Evolutionary conservation across 352 stramenopile species (phyloP), one percentile per base, ranked within the genome.

Genomic region (Phytophthora lateralis): DNA sequence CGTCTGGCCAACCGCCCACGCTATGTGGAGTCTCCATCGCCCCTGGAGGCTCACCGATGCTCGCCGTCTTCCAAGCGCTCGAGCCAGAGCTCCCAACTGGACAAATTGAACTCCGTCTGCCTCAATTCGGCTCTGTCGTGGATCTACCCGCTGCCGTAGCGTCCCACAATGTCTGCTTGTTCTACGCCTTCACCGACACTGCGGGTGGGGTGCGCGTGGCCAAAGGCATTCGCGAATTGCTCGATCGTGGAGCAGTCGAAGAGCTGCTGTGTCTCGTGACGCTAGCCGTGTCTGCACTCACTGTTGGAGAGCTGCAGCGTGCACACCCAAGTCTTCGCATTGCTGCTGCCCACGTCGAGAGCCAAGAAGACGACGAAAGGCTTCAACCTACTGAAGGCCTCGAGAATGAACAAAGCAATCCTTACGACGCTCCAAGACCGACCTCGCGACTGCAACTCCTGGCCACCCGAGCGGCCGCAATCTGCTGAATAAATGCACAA

Each of bases 71-170:
- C 47, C 63, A 63, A 29, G 54, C 50, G 3, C 41, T 79, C 30
- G 58, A 79, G 42, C 71, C 71, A 0, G 55, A 76, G 18, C 47
- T 67, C 3, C 67, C 71, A 12, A 65, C 38, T 24, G 63, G 67
- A 39, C 41, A 34, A 11, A 64, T 78, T 21, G 41, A 70, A 14
- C 44, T 67, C n/a, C 55, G 51, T 37, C 50, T 54, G 10, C 15
- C 37, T 24, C 53, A 41, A 38, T 5, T 60, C 35, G 46, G 35
- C 47, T 41, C 46, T 47, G 46, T 47, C 32, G 6, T 69, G 37
- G 60, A 66, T 20, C 37, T 73, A 14, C 65, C 65, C 6, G 4
- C 43, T 10, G 15, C 49, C 12, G 27, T 60, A 35, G 38, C 24
- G 38, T 45, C 66, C 3, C 51, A 69, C 39, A 60, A 61, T 3